A percentile compares a stretch with the other conserved stretches of the same genome.
These are phyloP conservation scores for Xenosphaeropsis pyriputrescens DNA, from an alignment of 2,329 filamentous ascomycete genomes.

Conservation along the genomic window DNA sequence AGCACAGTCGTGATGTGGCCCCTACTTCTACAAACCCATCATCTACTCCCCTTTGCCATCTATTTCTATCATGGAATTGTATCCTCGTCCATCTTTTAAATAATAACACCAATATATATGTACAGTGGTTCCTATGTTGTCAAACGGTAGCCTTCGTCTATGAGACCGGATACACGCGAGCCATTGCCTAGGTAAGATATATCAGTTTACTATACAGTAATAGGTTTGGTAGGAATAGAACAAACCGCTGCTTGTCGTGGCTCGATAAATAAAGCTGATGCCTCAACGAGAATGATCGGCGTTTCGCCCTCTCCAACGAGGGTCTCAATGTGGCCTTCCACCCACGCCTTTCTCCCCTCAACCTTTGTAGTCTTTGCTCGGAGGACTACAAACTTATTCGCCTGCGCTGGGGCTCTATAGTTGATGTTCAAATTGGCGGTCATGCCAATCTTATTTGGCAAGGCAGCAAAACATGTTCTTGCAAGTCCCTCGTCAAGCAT, in stretches of 20 bases:
- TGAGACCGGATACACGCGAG: slow-evolving; percentile 9
- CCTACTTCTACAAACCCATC: too few species aligned
- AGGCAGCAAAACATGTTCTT: slow-evolving; percentile 72
- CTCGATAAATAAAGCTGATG: slow-evolving; percentile 76
- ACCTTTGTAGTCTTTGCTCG: slow-evolving; percentile 69
- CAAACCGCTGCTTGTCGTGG: slow-evolving; percentile 57
- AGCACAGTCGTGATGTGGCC: too few species aligned
- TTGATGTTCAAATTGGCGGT: slow-evolving; percentile 76
- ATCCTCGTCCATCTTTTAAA: too few species aligned
- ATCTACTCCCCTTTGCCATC: too few species aligned
- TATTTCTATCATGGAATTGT: too few species aligned
- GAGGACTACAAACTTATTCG: slow-evolving; percentile 63
- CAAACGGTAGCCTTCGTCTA: background rate
- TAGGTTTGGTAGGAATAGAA: background rate
- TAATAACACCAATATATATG: too few species aligned
- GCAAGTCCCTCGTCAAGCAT: slow-evolving; percentile 83
- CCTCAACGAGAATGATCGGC: slow-evolving; percentile 61
- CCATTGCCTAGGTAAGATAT: slow-evolving; percentile 8
- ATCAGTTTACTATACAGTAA: background rate
- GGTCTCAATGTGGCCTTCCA: slow-evolving; percentile 74
- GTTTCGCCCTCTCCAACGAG: slow-evolving; percentile 48
- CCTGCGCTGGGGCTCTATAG: slow-evolving; percentile 69
- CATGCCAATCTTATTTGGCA: slow-evolving; percentile 74
- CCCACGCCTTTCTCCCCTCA: slow-evolving; percentile 90
- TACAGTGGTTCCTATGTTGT: too few species aligned